Evolutionary conservation across 2,329 filamentous ascomycete species (phyloP), one percentile per base, ranked within the genome.

Genomic region (Cladophialophora chaetospira): DNA sequence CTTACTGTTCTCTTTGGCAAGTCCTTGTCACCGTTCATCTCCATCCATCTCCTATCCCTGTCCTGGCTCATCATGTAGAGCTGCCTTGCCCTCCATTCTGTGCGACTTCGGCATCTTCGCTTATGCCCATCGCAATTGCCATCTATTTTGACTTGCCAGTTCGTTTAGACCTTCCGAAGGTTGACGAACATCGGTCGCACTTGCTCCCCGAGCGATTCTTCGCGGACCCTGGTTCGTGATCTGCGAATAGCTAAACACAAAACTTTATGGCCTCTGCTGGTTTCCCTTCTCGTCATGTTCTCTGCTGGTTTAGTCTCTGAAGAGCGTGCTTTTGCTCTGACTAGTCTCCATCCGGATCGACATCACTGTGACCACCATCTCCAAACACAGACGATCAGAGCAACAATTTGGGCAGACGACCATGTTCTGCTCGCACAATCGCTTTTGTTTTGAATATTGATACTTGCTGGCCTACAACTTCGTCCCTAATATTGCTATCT

Each of bases 131-230:
- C 11, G 13, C 33, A 21, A 5, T 23, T 5, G 10, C 8, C 31
- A 36, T 25, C 23, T 28, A 3, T n/a, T 33, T 36, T 51, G 48
- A 51, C 48, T 51, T 51, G 48, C 25, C 48, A 28, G 48, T 43
- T 51, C 48, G 48, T 51, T 43, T 43, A 43, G n/a, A 51, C 35
- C 13, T 49, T 49, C 31, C 46, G 15, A 8, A 17, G 1, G 5
- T 38, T 28, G 46, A 28, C 33, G 35, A 35, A 6, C 15, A 11
- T 21, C 31, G 31, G 46, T 49, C 25, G 15, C 31, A 38, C 25
- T 28, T 38, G n/a, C 31, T 38, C 31, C 46, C 46, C 46, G 46
- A 36, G 17, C 36, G 4, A 21, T 40, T 11, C 36, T 11, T 21
- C 15, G 13, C 36, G 4, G 36, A 40, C 5, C n/a, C 8, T 40